These are phyloP conservation scores for Aspergillus viridinutans DNA, from an alignment of 2,329 filamentous ascomycete species.

Conservation along the genomic window DNA sequence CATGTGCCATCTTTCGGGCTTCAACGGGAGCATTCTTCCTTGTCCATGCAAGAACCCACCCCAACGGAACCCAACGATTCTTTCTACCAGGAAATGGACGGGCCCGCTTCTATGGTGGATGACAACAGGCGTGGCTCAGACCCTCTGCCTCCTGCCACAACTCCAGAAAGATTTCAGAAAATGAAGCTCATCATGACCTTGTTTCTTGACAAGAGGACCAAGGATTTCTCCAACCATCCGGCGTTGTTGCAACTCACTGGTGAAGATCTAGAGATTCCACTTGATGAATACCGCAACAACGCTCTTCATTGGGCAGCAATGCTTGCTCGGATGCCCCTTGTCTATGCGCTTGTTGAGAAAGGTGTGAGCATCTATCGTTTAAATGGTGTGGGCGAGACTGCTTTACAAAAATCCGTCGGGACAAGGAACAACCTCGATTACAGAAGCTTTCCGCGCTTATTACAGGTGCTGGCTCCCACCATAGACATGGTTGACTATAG, in stretches of 20 bases:
- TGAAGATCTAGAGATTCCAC: constrained; percentile 83
- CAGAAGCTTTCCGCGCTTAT: constrained; percentile 80
- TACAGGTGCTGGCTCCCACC: constrained; percentile 82
- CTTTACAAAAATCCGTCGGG: constrained; percentile 84
- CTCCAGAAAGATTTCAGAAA: constrained; percentile 69
- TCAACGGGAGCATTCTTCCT: constrained; percentile 26
- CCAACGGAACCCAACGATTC: constrained; percentile 46
- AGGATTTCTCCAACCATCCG: constrained; percentile 70
- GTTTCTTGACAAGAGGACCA: constrained; percentile 69
- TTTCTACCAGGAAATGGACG: constrained; percentile 42
- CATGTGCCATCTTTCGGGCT: constrained; percentile 36
- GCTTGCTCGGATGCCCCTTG: constrained; percentile 74
- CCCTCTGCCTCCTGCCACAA: constrained; percentile 49
- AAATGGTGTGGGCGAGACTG: constrained; percentile 85
- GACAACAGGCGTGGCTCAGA: constrained; percentile 33
- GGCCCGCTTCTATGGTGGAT: constrained; percentile 26
- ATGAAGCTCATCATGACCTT: constrained; percentile 76
- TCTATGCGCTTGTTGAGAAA: constrained; percentile 74
- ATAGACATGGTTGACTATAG: constrained; percentile 88
- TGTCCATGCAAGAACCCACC: constrained; percentile 39
- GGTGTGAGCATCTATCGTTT: constrained; percentile 85
- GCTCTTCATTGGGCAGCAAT: constrained; percentile 96
- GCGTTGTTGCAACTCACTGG: constrained; percentile 71
- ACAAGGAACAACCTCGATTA: constrained; percentile 95
- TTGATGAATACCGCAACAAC: constrained; percentile 80